Conservation (phyloP, 2,329 filamentous ascomycete genomes). For the Microdochium nivale region DNA sequence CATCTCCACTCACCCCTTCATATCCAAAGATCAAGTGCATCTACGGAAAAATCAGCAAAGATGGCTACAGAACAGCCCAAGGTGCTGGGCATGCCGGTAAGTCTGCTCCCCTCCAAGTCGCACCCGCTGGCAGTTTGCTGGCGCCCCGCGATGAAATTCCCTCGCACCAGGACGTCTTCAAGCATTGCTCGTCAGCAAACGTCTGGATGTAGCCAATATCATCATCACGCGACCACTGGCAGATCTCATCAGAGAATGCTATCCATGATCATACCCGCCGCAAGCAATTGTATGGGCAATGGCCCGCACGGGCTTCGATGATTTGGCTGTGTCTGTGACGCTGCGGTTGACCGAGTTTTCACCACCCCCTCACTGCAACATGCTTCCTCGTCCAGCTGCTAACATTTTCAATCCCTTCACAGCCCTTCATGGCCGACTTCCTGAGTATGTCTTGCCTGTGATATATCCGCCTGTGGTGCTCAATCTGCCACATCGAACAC, state of each 20-base stretch:
- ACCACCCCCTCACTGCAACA: neutral
- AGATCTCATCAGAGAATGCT: neutral
- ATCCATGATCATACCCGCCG: no score
- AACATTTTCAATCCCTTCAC: conserved; percentile 19
- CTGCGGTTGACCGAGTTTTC: neutral
- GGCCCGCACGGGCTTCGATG: no score
- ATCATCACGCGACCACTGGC: conserved; percentile 12
- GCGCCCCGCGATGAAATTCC: conserved; percentile 15
- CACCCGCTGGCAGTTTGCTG: neutral
- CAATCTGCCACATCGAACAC: neutral
- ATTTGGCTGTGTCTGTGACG: no score
- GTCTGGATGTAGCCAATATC: no score
- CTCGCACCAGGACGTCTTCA: conserved; percentile 12
- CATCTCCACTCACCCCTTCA: conserved; percentile 57
- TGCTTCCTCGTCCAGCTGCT: conserved; percentile 14
- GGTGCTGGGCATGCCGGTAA: conserved; percentile 62
- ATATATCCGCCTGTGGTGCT: neutral
- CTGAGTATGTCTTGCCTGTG: conserved; percentile 67
- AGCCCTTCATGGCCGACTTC: conserved; percentile 98
- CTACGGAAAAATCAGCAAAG: conserved; percentile 36
- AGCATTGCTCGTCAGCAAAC: no score
- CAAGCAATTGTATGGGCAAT: no score
- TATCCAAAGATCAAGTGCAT: conserved; percentile 28
- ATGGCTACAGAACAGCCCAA: conserved; percentile 45
- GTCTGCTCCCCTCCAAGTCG: conserved; percentile 19